phyloP scores from a whole-genome alignment of 2,329 filamentous ascomycete species.

The Cladosporium velox region DNA sequence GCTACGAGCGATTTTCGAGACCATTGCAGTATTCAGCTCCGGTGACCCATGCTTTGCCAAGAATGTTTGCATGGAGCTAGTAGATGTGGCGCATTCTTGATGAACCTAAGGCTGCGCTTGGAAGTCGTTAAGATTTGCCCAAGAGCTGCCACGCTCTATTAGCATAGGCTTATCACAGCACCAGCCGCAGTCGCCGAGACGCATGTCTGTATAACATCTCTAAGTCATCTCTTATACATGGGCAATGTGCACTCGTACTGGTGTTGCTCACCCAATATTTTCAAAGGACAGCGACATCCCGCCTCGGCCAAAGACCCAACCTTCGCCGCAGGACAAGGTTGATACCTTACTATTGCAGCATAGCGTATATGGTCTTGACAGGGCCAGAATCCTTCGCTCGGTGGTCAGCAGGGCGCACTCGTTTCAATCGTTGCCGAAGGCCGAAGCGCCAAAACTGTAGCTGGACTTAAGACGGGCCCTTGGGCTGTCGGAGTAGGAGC shows the following conservation, averaged over 20 bases:
- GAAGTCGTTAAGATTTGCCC: slow-evolving; percentile 5
- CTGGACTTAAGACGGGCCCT: not conserved
- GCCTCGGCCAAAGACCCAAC: not conserved
- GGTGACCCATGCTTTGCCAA: not conserved
- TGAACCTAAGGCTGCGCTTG: slow-evolving; percentile 12
- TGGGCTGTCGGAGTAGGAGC: slow-evolving; percentile 14
- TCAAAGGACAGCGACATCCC: not conserved
- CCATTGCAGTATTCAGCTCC: not conserved
- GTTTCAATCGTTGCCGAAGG: slow-evolving; percentile 5
- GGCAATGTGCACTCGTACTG: not conserved
- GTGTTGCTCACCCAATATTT: not conserved
- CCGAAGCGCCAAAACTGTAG: slow-evolving; percentile 1
- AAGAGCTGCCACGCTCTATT: slow-evolving; percentile 10
- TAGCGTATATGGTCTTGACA: slow-evolving; percentile 4
- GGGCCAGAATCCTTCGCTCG: not conserved
- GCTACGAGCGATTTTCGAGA: slow-evolving; percentile 1
- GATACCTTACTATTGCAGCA: slow-evolving; percentile 17
- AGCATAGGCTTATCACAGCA: slow-evolving; percentile 11
- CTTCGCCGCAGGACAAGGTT: not conserved
- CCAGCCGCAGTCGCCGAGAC: not conserved
- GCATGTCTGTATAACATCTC: not conserved
- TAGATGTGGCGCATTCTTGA: not conserved
- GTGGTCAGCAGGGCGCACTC: slow-evolving; percentile 7
- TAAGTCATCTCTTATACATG: not conserved
- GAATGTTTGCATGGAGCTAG: slow-evolving; percentile 1